phyloP scores from a whole-genome alignment of 2,329 filamentous ascomycete species.

The Penicillium concentricum region DNA sequence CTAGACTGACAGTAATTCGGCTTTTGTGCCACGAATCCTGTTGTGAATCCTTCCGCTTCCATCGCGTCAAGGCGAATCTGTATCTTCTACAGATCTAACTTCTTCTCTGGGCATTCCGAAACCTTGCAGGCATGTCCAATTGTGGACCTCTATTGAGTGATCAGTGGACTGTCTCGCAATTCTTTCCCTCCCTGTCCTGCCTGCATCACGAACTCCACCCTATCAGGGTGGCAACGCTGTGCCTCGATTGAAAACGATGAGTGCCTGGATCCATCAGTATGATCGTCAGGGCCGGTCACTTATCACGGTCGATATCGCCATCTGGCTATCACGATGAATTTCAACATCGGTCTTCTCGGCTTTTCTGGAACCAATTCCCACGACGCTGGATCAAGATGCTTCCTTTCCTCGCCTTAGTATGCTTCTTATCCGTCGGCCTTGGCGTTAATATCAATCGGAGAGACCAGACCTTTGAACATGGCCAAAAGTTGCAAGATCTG shows the following conservation, averaged over 20 bases:
- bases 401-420: constrained; percentile 16
- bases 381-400: constrained; percentile 27
- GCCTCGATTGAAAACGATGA: constrained; percentile 24
- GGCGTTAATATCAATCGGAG: constrained; percentile 11
- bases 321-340: constrained; percentile 12
- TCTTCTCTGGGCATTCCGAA: constrained; percentile 15
- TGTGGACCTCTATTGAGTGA: constrained; percentile 7
- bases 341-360: constrained; percentile 16
- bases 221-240: constrained; percentile 19
- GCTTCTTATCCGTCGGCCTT: constrained; percentile 18
- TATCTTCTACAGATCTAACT: background rate
- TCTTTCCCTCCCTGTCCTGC: constrained; percentile 12
- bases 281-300: constrained; percentile 22
- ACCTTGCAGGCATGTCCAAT: constrained; percentile 19
- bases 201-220: constrained; percentile 17
- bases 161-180: constrained; percentile 20
- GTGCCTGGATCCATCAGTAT: constrained; percentile 22
- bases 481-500: constrained; percentile 6
- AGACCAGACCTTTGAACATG: constrained; percentile 7
- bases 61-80: constrained; percentile 1
- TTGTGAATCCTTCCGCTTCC: constrained; percentile 14
- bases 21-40: constrained; percentile 1
- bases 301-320: constrained; percentile 24
- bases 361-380: constrained; percentile 16
- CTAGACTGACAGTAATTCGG: background rate